Percentiles rank a stretch among this genome's conserved stretches.
Conservation (phyloP, 768 basidiomycete species). For the Kwoniella sp. region DNA sequence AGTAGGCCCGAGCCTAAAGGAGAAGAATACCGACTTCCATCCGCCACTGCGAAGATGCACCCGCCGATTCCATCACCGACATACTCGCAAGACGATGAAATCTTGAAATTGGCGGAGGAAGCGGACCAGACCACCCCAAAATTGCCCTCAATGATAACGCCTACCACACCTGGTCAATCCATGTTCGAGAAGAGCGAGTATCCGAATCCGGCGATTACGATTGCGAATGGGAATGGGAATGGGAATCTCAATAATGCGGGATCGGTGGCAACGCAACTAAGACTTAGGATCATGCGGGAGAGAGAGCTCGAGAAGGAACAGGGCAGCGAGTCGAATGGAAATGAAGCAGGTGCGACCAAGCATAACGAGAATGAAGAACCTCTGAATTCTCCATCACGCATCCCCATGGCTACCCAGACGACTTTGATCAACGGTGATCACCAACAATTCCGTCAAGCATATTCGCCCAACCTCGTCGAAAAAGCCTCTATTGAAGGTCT, state of each 20-base stretch:
- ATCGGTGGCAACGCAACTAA: slow-evolving; percentile 30
- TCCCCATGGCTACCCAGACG: neutral
- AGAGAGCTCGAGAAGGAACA: slow-evolving; percentile 12
- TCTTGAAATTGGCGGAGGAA: slow-evolving; percentile 1
- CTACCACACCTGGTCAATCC: slow-evolving; percentile 5
- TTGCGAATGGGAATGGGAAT: too few relatives aligned
- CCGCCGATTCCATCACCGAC: neutral
- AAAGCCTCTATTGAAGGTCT: neutral
- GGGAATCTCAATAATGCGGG: neutral
- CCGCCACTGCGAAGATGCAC: slow-evolving; percentile 2
- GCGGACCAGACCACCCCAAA: slow-evolving; percentile 16
- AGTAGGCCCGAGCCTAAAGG: slow-evolving; percentile 4
- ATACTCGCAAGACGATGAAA: slow-evolving; percentile 1
- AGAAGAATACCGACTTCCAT: slow-evolving; percentile 17
- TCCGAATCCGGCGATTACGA: neutral
- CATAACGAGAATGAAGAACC: neutral
- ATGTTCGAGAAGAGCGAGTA: slow-evolving; percentile 1
- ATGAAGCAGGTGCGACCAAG: too few relatives aligned
- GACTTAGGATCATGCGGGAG: slow-evolving; percentile 32
- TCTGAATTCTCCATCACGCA: neutral
- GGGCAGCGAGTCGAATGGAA: too few relatives aligned
- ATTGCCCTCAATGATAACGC: slow-evolving; percentile 1
- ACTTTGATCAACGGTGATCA: neutral
- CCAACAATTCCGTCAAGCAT: neutral
- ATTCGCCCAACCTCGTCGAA: neutral